Conservation (phyloP, 345 rosid genomes). For the Viola odorata region DNA sequence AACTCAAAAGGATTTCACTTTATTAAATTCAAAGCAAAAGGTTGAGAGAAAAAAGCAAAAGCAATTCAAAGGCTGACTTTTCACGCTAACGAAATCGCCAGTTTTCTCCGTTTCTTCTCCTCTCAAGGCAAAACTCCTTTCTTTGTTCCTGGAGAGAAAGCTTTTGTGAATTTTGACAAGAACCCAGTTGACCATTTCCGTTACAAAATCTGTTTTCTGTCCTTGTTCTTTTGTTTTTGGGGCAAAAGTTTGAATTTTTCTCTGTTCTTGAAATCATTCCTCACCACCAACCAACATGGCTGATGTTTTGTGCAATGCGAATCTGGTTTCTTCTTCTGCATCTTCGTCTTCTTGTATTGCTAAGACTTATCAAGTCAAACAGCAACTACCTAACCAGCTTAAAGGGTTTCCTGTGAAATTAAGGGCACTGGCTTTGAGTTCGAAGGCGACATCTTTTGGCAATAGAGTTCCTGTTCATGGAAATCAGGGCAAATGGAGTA, state of each 20-base stretch:
- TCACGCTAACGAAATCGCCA: too few species aligned
- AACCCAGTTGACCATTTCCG: too few species aligned
- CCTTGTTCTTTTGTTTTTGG: neutral
- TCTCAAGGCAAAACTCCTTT: too few species aligned
- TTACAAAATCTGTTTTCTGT: neutral
- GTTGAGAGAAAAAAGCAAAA: too few species aligned
- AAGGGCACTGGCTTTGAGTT: conserved; percentile 31
- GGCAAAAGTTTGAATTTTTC: neutral
- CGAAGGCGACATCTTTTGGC: conserved; percentile 14
- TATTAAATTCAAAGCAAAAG: too few species aligned
- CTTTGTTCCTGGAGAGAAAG: too few species aligned
- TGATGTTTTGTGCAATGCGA: conserved; percentile 42
- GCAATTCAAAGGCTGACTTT: too few species aligned
- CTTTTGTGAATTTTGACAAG: too few species aligned
- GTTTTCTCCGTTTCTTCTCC: too few species aligned
- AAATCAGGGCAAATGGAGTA: conserved; percentile 22
- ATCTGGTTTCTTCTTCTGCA: conserved; percentile 26
- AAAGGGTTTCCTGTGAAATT: conserved; percentile 33
- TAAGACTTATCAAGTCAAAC: conserved; percentile 23
- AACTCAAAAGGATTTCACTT: too few species aligned
- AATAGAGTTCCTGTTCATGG: conserved; percentile 31
- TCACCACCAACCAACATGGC: conserved; percentile 29
- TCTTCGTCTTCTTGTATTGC: neutral
- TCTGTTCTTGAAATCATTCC: neutral
- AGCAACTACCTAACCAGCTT: conserved; percentile 5